Evolutionary conservation across 768 basidiomycete genomes (phyloP), one percentile per base, ranked within the genome.

Genomic region (Hebeloma cylindrosporum): DNA sequence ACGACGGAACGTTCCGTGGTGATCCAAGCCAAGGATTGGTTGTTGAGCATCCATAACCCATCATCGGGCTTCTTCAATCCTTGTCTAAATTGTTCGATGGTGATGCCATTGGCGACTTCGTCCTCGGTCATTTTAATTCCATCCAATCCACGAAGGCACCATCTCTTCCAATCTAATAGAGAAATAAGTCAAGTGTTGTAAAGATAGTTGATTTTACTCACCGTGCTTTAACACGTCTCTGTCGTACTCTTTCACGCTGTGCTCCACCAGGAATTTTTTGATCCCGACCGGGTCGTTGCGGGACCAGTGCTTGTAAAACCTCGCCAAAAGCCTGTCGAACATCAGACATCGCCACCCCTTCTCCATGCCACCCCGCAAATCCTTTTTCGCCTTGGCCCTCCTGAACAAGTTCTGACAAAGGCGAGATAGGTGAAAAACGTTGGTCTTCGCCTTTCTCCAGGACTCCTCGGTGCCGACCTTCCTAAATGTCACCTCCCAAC

Each of bases 281-380:
- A 66, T 42, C 37, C 63, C 64, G 50, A 66, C 59, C 25, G 69
- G 67, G 30, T 63, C 56, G 38, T 59, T 67, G 2, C 69, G 53
- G 9, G 68, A 50, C 69, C 70, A 73, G n/a, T 64, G 57, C 27
- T 68, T 59, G 52, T 69, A 69, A 42, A 72, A 73, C 42, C 74
- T 58, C 18, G 62, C 56, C 29, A 75, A 50, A 26, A 70, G 64
- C 9, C 74, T 57, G 57, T 75, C 71, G 39, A 75, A 74, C 52
- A 57, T 62, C n/a, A 63, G 40, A 45, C 66, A 65, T 20, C 72
- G 59, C 73, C 73, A 75, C n/a, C 38, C 45, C 35, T 55, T 63
- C 40, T 67, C 65, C 58, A 73, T 61, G 2, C 55, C 57, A 11
- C 54, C 51, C 16, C 42, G 37, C 23, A 32, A 39, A 5, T 39